These are phyloP conservation scores for Boletus patriciae DNA, from an alignment of 768 basidiomycete genomes.

Conservation along the genomic window DNA sequence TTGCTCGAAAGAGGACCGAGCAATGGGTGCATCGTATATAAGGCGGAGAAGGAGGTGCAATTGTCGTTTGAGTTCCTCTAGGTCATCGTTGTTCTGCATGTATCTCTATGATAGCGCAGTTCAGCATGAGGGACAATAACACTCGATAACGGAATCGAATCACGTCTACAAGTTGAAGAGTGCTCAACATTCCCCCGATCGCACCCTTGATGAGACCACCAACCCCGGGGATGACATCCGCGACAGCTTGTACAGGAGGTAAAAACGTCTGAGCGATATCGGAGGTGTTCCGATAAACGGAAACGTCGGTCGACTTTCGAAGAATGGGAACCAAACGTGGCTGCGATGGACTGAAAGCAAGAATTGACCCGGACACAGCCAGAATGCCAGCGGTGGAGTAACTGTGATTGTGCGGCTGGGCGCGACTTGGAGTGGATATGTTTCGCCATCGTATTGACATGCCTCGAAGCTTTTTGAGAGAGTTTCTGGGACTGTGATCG, in stretches of 20 bases:
- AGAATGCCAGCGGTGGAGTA: background rate
- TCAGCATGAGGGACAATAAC: background rate
- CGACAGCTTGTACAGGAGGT: background rate
- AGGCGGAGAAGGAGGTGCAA: background rate
- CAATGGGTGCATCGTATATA: background rate
- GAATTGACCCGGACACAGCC: background rate
- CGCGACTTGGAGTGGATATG: background rate
- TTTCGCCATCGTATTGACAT: no score
- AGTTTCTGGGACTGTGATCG: no score
- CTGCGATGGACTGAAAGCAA: background rate
- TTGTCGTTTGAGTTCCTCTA: background rate
- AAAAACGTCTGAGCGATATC: slow-evolving; percentile 3
- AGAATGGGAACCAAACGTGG: background rate
- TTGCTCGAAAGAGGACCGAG: background rate
- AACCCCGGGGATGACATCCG: background rate
- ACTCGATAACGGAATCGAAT: background rate
- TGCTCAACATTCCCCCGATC: background rate
- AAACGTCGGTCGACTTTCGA: background rate
- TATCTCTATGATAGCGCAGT: background rate
- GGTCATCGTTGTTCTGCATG: slow-evolving; percentile 7
- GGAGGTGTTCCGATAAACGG: background rate
- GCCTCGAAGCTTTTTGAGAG: background rate
- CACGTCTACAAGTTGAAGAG: slow-evolving; percentile 8
- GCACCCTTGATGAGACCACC: slow-evolving; percentile 3
- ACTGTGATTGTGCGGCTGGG: no score